phyloP scores from a whole-genome alignment of 192 early-diverging fungal species.

The Coemansia sp. region DNA sequence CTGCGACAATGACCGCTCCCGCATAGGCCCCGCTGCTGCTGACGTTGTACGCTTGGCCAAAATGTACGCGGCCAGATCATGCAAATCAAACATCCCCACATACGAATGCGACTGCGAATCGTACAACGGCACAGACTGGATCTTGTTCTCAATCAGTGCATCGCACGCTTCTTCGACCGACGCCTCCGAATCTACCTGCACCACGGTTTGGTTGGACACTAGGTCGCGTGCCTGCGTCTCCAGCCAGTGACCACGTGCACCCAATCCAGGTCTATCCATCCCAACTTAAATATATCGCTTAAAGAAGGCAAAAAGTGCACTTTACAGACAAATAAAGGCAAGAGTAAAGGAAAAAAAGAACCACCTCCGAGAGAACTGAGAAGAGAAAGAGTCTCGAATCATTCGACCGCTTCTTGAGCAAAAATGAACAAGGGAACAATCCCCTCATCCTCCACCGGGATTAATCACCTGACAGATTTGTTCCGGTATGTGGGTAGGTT shows the following conservation, averaged over 20 bases:
- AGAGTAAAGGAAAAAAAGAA: too few relatives aligned
- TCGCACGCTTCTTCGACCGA: conserved; percentile 69
- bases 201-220: conserved; percentile 57
- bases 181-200: conserved; percentile 56
- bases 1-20: background rate
- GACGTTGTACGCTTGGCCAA: conserved; percentile 18
- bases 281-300: too few relatives aligned
- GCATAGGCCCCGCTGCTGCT: background rate
- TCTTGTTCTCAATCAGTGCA: conserved; percentile 62
- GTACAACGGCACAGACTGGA: conserved; percentile 78
- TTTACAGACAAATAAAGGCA: too few relatives aligned
- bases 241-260: conserved; percentile 57
- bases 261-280: conserved; percentile 25
- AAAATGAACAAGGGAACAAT: too few relatives aligned
- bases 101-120: conserved; percentile 54
- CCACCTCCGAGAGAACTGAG: too few relatives aligned
- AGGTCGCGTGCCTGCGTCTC: conserved; percentile 54
- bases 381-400: too few relatives aligned
- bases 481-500: too few relatives aligned
- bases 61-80: conserved; percentile 73
- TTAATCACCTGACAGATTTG: too few relatives aligned
- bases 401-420: too few relatives aligned
- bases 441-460: too few relatives aligned
- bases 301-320: too few relatives aligned
- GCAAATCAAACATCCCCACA: conserved; percentile 84